Evolutionary conservation across 495 filamentous ascomycete genomes (phyloP).

Genomic region (Neohortaea acidophila): DNA sequence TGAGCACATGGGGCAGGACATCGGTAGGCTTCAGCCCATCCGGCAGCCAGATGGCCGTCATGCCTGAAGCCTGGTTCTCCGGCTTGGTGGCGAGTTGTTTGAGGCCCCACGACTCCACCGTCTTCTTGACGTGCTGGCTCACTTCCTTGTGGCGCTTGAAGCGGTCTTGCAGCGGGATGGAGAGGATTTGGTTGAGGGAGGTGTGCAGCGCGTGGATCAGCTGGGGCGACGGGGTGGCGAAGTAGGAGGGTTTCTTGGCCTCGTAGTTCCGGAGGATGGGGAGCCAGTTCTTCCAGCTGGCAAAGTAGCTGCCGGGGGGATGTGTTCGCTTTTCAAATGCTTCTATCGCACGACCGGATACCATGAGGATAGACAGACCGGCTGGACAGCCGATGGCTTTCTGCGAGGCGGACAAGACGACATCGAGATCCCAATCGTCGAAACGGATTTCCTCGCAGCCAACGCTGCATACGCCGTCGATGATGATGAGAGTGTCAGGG

Average conservation of each 20-base stretch:
- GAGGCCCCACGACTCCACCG: constrained; percentile 62
- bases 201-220: constrained; percentile 90
- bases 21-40: constrained; percentile 65
- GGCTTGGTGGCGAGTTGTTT: constrained; percentile 70
- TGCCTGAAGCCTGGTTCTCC: constrained; percentile 85
- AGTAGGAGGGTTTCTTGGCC: constrained; percentile 90
- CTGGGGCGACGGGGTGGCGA: constrained; percentile 90
- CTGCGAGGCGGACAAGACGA: constrained; percentile 83
- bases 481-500: constrained; percentile 76
- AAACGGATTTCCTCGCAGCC: constrained; percentile 91
- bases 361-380: constrained; percentile 83
- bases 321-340: constrained; percentile 62
- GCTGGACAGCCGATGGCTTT: constrained; percentile 94
- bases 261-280: constrained; percentile 99
- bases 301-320: constrained; percentile 75
- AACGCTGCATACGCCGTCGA: constrained; percentile 94
- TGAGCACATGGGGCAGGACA: constrained; percentile 68
- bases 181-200: constrained; percentile 72
- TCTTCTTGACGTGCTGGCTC: constrained; percentile 70
- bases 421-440: constrained; percentile 86
- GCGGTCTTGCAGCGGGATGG: constrained; percentile 56
- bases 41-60: constrained; percentile 94
- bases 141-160: constrained; percentile 63
- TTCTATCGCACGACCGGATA: constrained; percentile 76
- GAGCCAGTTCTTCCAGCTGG: constrained; percentile 90